Base-by-base conservation (phyloP, 2,329 filamentous ascomycete genomes). In the Phyllosticta ampelicida region DNA sequence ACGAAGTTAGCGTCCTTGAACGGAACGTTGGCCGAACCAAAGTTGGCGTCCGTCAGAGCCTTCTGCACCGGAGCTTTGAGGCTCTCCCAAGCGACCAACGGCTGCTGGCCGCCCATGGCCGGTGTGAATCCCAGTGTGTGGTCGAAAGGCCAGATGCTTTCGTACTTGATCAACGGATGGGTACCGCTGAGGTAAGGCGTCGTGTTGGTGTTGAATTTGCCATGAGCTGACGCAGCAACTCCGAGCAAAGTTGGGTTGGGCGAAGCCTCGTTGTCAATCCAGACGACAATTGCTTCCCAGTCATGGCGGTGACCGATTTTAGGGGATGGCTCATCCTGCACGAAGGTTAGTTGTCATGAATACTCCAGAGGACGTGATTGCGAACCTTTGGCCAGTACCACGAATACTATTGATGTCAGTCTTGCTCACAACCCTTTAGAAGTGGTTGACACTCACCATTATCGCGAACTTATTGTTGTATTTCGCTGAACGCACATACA, bases 241-340 rank as follows among this genome's bases (percentile, higher is more conserved):
- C 77, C 78, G 1, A 75, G 64, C 28, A 81, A 66, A 0, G 72
- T 76, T 0, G 77, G 72, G 0, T 68, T 65, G 0, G 68, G 68
- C 1, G 71, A 71, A 1, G 71, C 67, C 9, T 68, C 68, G 0
- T 71, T 70, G 50, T 51, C 36, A 0, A 82, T 72, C 77, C 77
- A 82, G 23, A 82, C 72, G 36, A 82, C 75, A 0, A 76, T 70
- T n/a, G 75, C 76, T 62, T 81, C 79, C 79, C 79, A 82, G 63
- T 82, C 79, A 66, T 81, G 77, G 19, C 78, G 74, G 62, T 81
- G 79, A 9, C 78, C 79, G 2, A 78, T 65, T 0, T 73, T 75
- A 2, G 66, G 60, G 0, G 70, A 71, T 0, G 75, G 76, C 23
- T 68, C 68, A 65, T 80, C 77, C 58, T 44, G 36, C 30, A 3